Evolutionary conservation across 2,329 filamentous ascomycete genomes (phyloP), one percentile per base, ranked within the genome.

Genomic region (Cyclaneusma minus): DNA sequence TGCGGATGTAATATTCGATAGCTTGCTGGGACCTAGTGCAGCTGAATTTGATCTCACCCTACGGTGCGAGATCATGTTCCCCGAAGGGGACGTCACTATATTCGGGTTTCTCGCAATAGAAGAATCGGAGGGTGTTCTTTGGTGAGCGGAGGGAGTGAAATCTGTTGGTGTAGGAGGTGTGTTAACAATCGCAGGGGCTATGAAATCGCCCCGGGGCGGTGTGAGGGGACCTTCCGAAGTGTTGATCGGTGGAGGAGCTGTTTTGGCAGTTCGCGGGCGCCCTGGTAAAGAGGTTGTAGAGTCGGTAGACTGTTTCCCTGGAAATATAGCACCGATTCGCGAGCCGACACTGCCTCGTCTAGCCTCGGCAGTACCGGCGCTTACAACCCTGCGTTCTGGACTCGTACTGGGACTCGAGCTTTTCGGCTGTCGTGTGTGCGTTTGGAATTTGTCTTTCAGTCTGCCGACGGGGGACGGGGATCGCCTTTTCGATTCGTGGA

Each of bases 41-140:
- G 54, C 48, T 28, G 65, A 68, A 29, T 62, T 56, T 37, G 69
- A 74, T 38, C 66, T 60, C 31, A 60, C 61, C 19, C 68, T 59
- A 56, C 59, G 70, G 62, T 85, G 79, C 31, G 74, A 68, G 53
- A 74, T 81, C 68, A 81, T 80, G 43, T 67, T 76, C 42, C 68
- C 71, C 38, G 71, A 65, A 19, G 68, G 58, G 36, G 74, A 71
- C 23, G 68, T 61, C 21, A 65, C 62, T 34, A 73, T 64, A 60
- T 65, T 58, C 36, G 60, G 27, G 31, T 45, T 46, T 22, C 35
- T 27, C 11, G 31, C 24, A 16, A 29, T 38, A 19, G 41, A 24
- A 19, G 24, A 35, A 24, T 49, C 43, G 18, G 45, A 38, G 18
- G 35, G 24, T 7, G 31, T 33, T 25, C 33, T 29, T 30, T 47